Base-by-base conservation (phyloP, 2,329 filamentous ascomycete species). In the Ophiosphaerella herpotricha region DNA sequence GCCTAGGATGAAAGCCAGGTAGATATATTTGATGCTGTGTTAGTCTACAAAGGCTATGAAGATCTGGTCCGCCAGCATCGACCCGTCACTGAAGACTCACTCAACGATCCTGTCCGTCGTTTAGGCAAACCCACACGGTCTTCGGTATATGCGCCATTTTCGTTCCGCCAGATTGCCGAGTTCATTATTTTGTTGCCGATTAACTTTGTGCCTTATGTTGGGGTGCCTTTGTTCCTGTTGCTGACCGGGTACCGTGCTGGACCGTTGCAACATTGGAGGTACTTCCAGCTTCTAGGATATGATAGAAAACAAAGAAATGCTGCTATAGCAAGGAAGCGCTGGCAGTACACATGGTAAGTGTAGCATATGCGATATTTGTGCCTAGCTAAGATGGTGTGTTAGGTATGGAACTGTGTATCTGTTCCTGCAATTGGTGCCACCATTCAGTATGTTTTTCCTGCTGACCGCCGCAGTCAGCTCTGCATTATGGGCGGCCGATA, bases 401-500 rank as follows among this genome's bases (percentile, higher is more conserved):
- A 84, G 82, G 67, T 97, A 97, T 67, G 94, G 94, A 13, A 90
- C 89, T 0, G 81, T 94, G 4, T 90, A 91, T 42, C 84, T 97
- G 77, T 72, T 91, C 6, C 75, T 97, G 24, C 90, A 97, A 75
- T 81, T 97, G n/a, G 81, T 97, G 7, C 94, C 94, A 1, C 81
- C 93, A 11, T 74, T 97, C 41, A 95, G 89, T n/a, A 95, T 99
- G 81, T 86, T 97, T 68, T 97, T 97, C 71, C 80, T 97, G 34
- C 76, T 99, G 58, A 97, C 93, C 0, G 91, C 89, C 3, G 88
- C 92, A 1, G 85, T 86, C 16, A 94, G 93, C 2, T 87, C 90
- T 37, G 93, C 91, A 1, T 77, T 97, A 32, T 97, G 93, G 92
- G 90, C 86, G 2, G 86, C 86, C 2, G 85, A 87, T 57, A 75